A percentile compares a stretch with the other conserved stretches of the same genome.
Evolutionary conservation across 768 basidiomycete species (phyloP).

Genomic region (Vishniacozyma victoriae): DNA sequence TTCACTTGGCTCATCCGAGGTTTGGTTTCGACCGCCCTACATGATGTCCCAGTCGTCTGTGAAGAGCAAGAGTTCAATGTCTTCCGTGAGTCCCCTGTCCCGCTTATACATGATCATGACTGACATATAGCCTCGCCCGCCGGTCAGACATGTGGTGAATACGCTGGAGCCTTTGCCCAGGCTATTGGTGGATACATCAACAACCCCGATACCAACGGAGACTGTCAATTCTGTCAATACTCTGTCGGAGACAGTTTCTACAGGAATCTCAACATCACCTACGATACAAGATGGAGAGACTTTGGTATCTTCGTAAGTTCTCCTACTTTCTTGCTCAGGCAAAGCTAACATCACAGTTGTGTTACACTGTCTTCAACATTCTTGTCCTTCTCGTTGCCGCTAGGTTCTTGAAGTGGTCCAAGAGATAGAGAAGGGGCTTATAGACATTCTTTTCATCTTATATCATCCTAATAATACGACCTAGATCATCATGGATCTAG

Average conservation of each 20-base stretch:
- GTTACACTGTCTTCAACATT: conserved; percentile 58
- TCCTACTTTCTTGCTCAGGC: background rate
- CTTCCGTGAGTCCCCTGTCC: conserved; percentile 24
- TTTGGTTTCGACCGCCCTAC: conserved; percentile 70
- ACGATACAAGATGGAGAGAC: conserved; percentile 21
- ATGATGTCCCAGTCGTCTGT: conserved; percentile 60
- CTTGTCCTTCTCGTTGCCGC: conserved; percentile 57
- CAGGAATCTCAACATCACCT: conserved; percentile 20
- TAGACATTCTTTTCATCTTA: no score
- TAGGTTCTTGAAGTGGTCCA: conserved; percentile 52
- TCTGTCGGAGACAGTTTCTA: conserved; percentile 28
- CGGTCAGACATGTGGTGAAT: conserved; percentile 66
- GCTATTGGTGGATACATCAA: conserved; percentile 70
- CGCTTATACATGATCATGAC: conserved; percentile 56
- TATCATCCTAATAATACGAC: no score
- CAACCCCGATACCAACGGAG: conserved; percentile 58
- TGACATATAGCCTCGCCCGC: conserved; percentile 54
- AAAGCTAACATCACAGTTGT: conserved; percentile 1
- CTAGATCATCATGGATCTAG: no score
- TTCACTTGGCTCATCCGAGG: conserved; percentile 37
- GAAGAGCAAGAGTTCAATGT: conserved; percentile 18
- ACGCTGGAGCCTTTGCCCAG: conserved; percentile 65
- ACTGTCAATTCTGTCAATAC: conserved; percentile 65
- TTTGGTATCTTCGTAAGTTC: conserved; percentile 31
- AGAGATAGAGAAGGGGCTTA: no score